Conservation (phyloP, 2,329 filamentous ascomycete genomes). For the Neurospora crassa region DNA sequence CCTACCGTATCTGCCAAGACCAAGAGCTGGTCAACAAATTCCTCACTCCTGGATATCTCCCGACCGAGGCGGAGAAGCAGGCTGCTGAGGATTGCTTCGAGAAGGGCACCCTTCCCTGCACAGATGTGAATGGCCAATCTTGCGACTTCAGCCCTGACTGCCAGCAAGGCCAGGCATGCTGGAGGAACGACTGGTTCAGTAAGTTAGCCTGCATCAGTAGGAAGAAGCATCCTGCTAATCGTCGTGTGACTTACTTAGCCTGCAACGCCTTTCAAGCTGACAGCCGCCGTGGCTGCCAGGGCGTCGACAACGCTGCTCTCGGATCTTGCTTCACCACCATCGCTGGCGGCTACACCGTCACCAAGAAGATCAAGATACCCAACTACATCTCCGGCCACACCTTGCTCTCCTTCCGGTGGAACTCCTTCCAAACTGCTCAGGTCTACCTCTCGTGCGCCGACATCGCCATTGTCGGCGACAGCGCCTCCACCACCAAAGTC, state of each 20-base stretch:
- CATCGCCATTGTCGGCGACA: slow-evolving; percentile 31
- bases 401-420: slow-evolving; percentile 43
- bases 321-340: slow-evolving; percentile 42
- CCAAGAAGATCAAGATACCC: slow-evolving; percentile 41
- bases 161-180: slow-evolving; percentile 31
- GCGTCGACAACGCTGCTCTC: slow-evolving; percentile 33
- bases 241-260: slow-evolving; percentile 11
- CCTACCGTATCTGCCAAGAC: slow-evolving; percentile 43
- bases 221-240: neutral
- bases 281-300: slow-evolving; percentile 31
- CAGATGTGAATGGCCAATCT: slow-evolving; percentile 37
- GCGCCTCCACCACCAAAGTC: slow-evolving; percentile 11
- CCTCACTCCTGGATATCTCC: slow-evolving; percentile 34
- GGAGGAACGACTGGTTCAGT: slow-evolving; percentile 43
- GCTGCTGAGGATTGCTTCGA: slow-evolving; percentile 44
- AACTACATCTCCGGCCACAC: slow-evolving; percentile 40
- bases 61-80: slow-evolving; percentile 42
- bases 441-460: slow-evolving; percentile 45
- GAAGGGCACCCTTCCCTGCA: slow-evolving; percentile 35
- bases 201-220: neutral
- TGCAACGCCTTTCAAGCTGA: slow-evolving; percentile 35
- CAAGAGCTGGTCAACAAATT: slow-evolving; percentile 41
- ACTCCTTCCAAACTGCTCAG: slow-evolving; percentile 44
- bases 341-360: slow-evolving; percentile 42
- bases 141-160: slow-evolving; percentile 42